Evolutionary conservation across 345 rosid genomes (phyloP), one percentile per base, ranked within the genome.

Genomic region (Populus euphratica): DNA sequence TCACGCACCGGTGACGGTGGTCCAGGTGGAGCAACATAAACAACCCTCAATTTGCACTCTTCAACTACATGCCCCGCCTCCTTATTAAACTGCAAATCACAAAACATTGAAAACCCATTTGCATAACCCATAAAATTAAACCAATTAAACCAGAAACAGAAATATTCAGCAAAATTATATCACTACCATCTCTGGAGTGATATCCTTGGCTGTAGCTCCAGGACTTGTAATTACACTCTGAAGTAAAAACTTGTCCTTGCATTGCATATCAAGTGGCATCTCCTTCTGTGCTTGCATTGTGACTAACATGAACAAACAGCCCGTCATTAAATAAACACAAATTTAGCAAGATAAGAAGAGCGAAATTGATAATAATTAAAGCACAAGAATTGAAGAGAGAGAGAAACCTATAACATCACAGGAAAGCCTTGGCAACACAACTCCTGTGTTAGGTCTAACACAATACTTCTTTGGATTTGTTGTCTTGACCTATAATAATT

Each of bases 231-330:
- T 85, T 4, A 87, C 97, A 84, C 91, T 83, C 76, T 89, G 98
- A 78, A 94, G 92, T 76, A 94, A 82, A 76, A 94, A 89, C 90
- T 91, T 92, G 80, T 94, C 97, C 87, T 87, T 94, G 81, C 98
- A 94, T 85, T 92, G 94, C 96, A 92, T 83, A 81, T 92, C 96
- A 27, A 68, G 77, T 3, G 96, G 92, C 33, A 86, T 83, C 85
- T 91, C 97, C 86, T 88, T 92, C 78, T 94, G 98, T 13, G 96
- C 96, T 91, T 94, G 98, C 96, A 94, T 92, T 70, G 97, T 94
- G 74, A 94, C 98, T 94, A 72, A 62, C 77, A 47, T 68, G 63
- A 56, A 75, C n/a, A 73, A 77, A 77, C 11, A 31, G 9, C 31
- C 52, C 81, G 66, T 68, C 67, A 49, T 69, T 73, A 75, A 83